Evolutionary conservation across 345 rosid genomes (phyloP), one percentile per base, ranked within the genome.

Genomic region (Microcos paniculata): DNA sequence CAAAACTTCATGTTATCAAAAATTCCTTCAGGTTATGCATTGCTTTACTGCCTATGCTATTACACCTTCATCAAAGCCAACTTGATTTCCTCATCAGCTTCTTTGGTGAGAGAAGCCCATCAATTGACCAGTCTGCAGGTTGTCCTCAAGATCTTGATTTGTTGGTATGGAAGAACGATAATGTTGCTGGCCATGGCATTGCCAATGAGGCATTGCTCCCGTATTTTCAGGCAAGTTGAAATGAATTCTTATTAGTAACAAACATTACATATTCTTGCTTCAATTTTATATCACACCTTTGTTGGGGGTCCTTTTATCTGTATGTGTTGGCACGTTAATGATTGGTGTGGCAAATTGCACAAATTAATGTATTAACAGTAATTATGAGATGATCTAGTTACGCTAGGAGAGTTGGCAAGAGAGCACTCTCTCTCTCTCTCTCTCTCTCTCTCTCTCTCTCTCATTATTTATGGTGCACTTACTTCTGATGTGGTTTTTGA

Each of bases 11-110:
- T 30, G 23, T 30, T 28, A 49, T 49, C 57, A 49, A 69, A 16
- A 18, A n/a, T n/a, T n/a, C n/a, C n/a, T 83, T 28, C 90, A 96
- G 98, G 87, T 87, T 93, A 77, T 85, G 84, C 71, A 74, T 90
- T 71, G 92, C 94, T 43, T 78, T 92, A 71, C 94, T 93, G 82
- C 98, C 99, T 80, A 72, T 92, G 78, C 82, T 82, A 76, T 83
- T 96, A 84, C 98, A 92, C 83, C 95, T 96, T 82, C 98, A 93
- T 86, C 99, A 96, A 83, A 80, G 90, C 82, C 99, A 96, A 48
- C 89, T 93, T 77, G 98, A 96, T 81, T 96, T 96, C 82, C 93
- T 96, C 70, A 82, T 92, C 72, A 82, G 83, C 76, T 93, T 89
- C 80, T 96, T 96, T 77, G 94, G 91, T 76, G 81, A 83, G 62